phyloP scores from a whole-genome alignment of 441 rosid genomes.

The Biscutella laevigata region DNA sequence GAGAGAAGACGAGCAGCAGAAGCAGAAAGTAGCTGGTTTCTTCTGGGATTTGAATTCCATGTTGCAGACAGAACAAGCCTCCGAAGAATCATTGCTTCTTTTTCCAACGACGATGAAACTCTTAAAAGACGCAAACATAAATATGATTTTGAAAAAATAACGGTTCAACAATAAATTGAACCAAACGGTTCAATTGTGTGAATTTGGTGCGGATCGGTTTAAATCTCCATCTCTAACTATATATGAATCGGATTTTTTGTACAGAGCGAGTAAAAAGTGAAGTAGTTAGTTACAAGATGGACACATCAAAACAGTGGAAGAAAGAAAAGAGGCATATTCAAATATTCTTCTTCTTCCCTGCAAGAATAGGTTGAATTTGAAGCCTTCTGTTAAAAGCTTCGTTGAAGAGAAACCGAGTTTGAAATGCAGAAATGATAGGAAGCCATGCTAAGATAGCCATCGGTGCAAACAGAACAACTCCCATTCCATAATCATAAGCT shows the following conservation, averaged over 20 bases:
- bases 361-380: slow-evolving; percentile 84
- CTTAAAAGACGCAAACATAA: not conserved
- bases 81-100: slow-evolving; percentile 26
- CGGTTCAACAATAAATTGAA: not conserved
- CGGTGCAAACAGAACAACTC: slow-evolving; percentile 71
- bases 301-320: slow-evolving; percentile 16
- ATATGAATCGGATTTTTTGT: slow-evolving; percentile 5
- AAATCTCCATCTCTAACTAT: not conserved
- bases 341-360: slow-evolving; percentile 59
- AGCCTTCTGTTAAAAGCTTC: slow-evolving; percentile 77
- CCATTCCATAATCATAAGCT: slow-evolving; percentile 96
- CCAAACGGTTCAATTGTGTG: not conserved
- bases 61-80: slow-evolving; percentile 18
- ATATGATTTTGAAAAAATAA: not conserved
- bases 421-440: slow-evolving; percentile 80
- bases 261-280: slow-evolving; percentile 4
- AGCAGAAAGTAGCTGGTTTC: not conserved
- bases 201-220: not conserved
- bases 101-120: not conserved
- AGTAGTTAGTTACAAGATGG: slow-evolving; percentile 22
- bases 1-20: slow-evolving; percentile 7
- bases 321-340: not conserved
- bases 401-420: slow-evolving; percentile 88
- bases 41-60: slow-evolving; percentile 5
- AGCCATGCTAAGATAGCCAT: slow-evolving; percentile 88